phyloP scores from a whole-genome alignment of 2,329 filamentous ascomycete genomes.

The Coniochaeta ligniaria region DNA sequence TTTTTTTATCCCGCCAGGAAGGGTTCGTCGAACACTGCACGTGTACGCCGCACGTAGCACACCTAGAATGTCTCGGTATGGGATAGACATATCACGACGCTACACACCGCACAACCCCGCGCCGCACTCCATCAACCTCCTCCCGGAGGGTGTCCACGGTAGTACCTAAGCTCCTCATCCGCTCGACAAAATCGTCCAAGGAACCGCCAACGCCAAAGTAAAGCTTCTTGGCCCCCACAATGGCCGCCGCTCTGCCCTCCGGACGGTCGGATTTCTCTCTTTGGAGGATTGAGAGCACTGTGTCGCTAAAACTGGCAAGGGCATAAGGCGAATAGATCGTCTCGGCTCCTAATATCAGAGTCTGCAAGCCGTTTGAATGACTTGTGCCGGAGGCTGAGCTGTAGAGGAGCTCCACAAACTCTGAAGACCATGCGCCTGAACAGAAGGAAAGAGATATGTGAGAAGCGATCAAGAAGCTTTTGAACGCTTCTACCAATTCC shows the following conservation, averaged over 20 bases:
- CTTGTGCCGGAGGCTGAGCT: slow-evolving; percentile 8
- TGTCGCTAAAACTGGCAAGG: slow-evolving; percentile 60
- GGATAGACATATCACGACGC: slow-evolving; percentile 15
- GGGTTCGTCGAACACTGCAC: too few species aligned
- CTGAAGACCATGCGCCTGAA: slow-evolving; percentile 67
- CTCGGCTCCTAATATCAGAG: slow-evolving; percentile 65
- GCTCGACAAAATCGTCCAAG: slow-evolving; percentile 63
- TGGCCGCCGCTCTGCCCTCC: slow-evolving; percentile 45
- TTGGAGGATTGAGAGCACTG: slow-evolving; percentile 52
- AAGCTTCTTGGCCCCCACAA: slow-evolving; percentile 70
- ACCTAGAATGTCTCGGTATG: neutral
- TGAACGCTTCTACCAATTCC: slow-evolving; percentile 52
- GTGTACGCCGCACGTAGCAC: neutral
- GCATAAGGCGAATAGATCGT: slow-evolving; percentile 78
- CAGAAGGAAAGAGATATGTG: slow-evolving; percentile 57
- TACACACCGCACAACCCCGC: slow-evolving; percentile 50
- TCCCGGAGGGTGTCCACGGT: slow-evolving; percentile 45
- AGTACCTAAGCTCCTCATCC: slow-evolving; percentile 40
- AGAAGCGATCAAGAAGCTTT: slow-evolving; percentile 37
- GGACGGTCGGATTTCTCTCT: slow-evolving; percentile 29
- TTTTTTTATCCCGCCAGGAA: neutral
- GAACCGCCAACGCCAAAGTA: slow-evolving; percentile 84
- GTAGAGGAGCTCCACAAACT: slow-evolving; percentile 55
- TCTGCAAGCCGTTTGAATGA: slow-evolving; percentile 17
- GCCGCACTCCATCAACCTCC: slow-evolving; percentile 53